Percentiles rank a stretch among this genome's conserved stretches.
Conservation (phyloP, 768 basidiomycete species). For the Pseudohyphozyma bogoriensis region DNA sequence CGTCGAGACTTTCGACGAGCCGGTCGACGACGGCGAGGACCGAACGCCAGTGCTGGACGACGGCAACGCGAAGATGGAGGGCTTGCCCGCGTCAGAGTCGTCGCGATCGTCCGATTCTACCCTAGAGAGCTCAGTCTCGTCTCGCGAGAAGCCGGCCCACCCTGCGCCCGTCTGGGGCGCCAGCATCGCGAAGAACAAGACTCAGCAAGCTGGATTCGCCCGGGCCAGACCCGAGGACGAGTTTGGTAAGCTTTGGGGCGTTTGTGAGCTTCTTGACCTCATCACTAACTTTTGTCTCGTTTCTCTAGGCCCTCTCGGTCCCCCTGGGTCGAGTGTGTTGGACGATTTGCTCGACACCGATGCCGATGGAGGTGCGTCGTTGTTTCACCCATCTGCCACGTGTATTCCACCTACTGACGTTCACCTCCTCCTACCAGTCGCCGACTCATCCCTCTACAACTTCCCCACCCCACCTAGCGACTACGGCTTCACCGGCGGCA, state of each 20-base stretch:
- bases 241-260: neutral
- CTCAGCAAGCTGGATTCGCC: neutral
- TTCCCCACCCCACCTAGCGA: constrained; percentile 8
- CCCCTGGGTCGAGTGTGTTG: neutral
- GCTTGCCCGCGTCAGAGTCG: neutral
- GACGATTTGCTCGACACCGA: constrained; percentile 15
- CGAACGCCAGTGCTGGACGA: no score
- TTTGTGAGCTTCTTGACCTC: neutral
- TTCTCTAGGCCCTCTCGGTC: constrained; percentile 8
- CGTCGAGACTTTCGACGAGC: neutral
- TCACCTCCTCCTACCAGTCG: neutral
- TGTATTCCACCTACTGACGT: neutral
- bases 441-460: constrained; percentile 11
- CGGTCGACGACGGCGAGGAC: no score
- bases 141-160: neutral
- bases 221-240: constrained; percentile 5
- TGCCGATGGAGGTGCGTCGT: neutral
- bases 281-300: neutral
- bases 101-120: neutral
- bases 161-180: constrained; percentile 1
- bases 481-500: neutral
- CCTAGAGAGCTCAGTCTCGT: neutral
- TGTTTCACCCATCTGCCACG: neutral
- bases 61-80: neutral
- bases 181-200: neutral